These are phyloP conservation scores for Leucogyrophana mollusca DNA, from an alignment of 768 basidiomycete species.

Conservation along the genomic window DNA sequence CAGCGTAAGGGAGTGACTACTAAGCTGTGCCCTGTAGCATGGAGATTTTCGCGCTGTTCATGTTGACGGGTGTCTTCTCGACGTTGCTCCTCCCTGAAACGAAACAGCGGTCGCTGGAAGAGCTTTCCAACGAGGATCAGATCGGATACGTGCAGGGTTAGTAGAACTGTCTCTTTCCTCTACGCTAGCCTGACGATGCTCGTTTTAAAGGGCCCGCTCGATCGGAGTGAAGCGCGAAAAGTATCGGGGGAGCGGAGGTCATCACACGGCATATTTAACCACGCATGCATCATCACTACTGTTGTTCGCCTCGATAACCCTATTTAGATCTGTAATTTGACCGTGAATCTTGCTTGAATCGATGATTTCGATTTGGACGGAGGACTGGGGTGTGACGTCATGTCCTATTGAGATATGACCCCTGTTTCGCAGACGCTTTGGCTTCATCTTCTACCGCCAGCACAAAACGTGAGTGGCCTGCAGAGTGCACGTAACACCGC, in stretches of 20 bases:
- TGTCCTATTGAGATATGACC: too few species aligned
- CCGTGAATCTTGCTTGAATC: too few species aligned
- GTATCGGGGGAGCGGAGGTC: not conserved
- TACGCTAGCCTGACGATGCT: not conserved
- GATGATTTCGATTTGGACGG: too few species aligned
- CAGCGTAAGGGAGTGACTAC: slow-evolving; percentile 2
- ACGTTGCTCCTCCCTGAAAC: slow-evolving; percentile 82
- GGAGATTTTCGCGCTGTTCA: slow-evolving; percentile 83
- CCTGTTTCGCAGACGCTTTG: too few species aligned
- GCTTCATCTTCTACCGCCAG: too few species aligned
- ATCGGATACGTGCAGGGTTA: slow-evolving; percentile 46
- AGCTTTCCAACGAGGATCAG: slow-evolving; percentile 72
- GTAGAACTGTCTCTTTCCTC: not conserved
- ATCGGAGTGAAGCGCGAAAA: not conserved
- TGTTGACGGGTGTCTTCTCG: slow-evolving; percentile 82
- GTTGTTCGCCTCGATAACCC: too few species aligned
- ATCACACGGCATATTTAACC: not conserved
- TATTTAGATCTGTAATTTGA: too few species aligned
- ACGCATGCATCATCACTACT: not conserved
- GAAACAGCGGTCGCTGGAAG: slow-evolving; percentile 63
- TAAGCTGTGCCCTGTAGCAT: slow-evolving; percentile 39
- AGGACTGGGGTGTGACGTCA: too few species aligned
- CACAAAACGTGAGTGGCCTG: too few species aligned
- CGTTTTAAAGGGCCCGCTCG: not conserved
- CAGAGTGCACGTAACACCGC: too few species aligned